These are phyloP conservation scores for Cicer yamashitae DNA, from an alignment of 306 rosid genomes.

Conservation along the genomic window DNA sequence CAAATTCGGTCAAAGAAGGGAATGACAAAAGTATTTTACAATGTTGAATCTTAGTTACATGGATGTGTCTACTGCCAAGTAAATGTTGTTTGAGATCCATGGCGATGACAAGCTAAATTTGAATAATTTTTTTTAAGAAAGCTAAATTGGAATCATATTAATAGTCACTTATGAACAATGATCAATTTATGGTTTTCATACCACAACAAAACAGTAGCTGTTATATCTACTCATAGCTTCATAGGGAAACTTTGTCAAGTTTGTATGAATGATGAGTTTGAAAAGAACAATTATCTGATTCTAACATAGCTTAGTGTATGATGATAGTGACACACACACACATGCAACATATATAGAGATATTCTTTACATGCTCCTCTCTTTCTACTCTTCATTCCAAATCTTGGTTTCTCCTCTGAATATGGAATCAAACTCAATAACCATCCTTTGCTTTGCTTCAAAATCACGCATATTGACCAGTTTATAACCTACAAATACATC, in stretches of 20 bases:
- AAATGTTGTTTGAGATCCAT: constrained; percentile 31
- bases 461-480: constrained; percentile 27
- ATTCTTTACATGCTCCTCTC: neutral
- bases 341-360: neutral
- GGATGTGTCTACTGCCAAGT: constrained; percentile 27
- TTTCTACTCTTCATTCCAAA: constrained; percentile 18
- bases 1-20: constrained; percentile 78
- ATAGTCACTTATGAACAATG: neutral
- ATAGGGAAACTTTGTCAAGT: neutral
- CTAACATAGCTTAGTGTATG: neutral
- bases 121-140: neutral
- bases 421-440: constrained; percentile 32
- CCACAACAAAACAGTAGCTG: constrained; percentile 7
- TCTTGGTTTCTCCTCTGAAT: neutral
- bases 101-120: neutral
- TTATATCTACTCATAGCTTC: constrained; percentile 1
- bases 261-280: constrained; percentile 34
- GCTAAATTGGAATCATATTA: constrained; percentile 2
- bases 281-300: constrained; percentile 1
- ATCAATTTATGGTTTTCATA: neutral
- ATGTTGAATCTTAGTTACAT: constrained; percentile 49
- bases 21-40: constrained; percentile 67
- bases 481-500: constrained; percentile 27
- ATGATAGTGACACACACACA: constrained; percentile 11
- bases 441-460: constrained; percentile 41